Evolutionary conservation across 1,284 basidiomycete species (phyloP), one percentile per base, ranked within the genome.

Genomic region (Austroboletus niveus): DNA sequence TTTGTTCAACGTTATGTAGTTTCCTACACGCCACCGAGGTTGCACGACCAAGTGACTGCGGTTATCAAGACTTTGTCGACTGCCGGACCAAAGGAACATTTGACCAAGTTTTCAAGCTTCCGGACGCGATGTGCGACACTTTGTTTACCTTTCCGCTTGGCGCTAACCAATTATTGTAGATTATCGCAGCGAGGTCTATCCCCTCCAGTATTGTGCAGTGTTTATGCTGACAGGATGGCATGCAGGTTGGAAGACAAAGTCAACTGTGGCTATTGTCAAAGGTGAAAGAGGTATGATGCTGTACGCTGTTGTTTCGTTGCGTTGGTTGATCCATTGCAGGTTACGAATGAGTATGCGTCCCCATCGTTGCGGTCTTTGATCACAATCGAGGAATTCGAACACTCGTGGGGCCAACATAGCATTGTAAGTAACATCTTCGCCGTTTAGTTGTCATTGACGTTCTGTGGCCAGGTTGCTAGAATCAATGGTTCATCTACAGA

Each of bases 331-430:
- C 50, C 31, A 49, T 46, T 45, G 51, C 62, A 92, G 90, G 83
- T 89, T 60, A 91, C 89, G 5, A 60, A 71, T 34, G 64, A 82
- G 57, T 80, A 73, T 55, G 85, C 85, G 27, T 77, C 84, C 9
- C 71, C 78, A 42, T 73, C 74, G 24, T 69, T 92, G 40, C 76
- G 71, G 48, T 61, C 77, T 46, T 60, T 72, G 31, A 89, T 96
- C 62, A 80, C 78, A 7, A 74, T 95, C 52, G 71, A 77, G 31
- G 93, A 95, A 68, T 98, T 98, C 68, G 59, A 77, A 53, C 96
- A 99, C 69, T 72, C 84, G 1, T 99, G 96, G 96, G 87, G 86
- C 10, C 96, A 99, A 78, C 90, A 92, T 72, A 83, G 85, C 43
- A 89, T 99, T 63, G 90, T 89, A 62, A 55, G 84, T 66, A 38